phyloP scores from a whole-genome alignment of 2,329 filamentous ascomycete genomes.

The Apiospora aurea region DNA sequence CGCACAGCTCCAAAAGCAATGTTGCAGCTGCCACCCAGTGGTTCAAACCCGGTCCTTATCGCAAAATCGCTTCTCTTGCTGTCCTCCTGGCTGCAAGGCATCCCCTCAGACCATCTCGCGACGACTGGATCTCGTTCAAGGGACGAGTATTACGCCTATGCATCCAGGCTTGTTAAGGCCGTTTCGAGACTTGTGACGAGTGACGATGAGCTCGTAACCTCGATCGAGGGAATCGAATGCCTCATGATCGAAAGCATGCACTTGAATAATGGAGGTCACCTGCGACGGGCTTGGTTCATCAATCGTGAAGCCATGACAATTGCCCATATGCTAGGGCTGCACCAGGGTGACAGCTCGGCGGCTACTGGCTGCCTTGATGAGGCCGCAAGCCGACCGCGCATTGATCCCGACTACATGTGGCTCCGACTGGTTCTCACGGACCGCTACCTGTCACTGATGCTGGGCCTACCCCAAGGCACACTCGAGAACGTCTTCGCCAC shows the following conservation, averaged over 20 bases:
- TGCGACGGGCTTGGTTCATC: slow-evolving; percentile 54
- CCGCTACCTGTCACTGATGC: slow-evolving; percentile 54
- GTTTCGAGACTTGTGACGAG: slow-evolving; percentile 46
- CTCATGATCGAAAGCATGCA: slow-evolving; percentile 57
- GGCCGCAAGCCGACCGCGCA: slow-evolving; percentile 36
- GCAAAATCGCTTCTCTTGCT: slow-evolving; percentile 50
- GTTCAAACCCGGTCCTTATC: slow-evolving; percentile 49
- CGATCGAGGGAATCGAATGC: slow-evolving; percentile 57
- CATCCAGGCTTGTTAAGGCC: not conserved
- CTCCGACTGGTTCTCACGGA: slow-evolving; percentile 53
- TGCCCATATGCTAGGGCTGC: slow-evolving; percentile 51
- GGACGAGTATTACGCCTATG: not conserved
- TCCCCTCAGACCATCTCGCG: slow-evolving; percentile 23
- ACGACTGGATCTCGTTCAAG: not conserved
- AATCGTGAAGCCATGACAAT: slow-evolving; percentile 53
- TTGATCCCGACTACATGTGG: slow-evolving; percentile 51
- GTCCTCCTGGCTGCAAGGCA: slow-evolving; percentile 45
- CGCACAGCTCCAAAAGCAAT: slow-evolving; percentile 31
- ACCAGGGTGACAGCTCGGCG: slow-evolving; percentile 27
- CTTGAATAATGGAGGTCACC: slow-evolving; percentile 53
- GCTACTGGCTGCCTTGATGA: slow-evolving; percentile 33
- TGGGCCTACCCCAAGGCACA: slow-evolving; percentile 54
- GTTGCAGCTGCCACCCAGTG: not conserved
- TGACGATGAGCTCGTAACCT: slow-evolving; percentile 53
- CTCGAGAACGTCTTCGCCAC: slow-evolving; percentile 35